A percentile compares a stretch with the other conserved stretches of the same genome.
Conservation (phyloP, 2,329 filamentous ascomycete genomes). For the Fusarium siculi region DNA sequence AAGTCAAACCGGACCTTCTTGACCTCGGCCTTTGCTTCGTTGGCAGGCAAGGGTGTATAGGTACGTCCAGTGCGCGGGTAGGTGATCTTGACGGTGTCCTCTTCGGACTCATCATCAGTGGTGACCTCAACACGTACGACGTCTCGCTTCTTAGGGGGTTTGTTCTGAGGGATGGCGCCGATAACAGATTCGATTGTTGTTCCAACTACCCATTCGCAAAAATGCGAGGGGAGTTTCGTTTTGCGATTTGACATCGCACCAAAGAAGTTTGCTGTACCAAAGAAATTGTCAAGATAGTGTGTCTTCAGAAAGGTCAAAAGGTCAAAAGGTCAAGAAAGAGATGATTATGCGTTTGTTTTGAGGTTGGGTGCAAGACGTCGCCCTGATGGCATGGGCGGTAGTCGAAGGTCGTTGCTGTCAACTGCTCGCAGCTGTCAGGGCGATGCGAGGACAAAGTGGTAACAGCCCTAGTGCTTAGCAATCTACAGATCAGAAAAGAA, state of each 20-base stretch:
- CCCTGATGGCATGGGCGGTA: neutral
- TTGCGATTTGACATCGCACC: slow-evolving; percentile 34
- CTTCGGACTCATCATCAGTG: slow-evolving; percentile 63
- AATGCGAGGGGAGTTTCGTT: slow-evolving; percentile 36
- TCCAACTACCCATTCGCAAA: slow-evolving; percentile 57
- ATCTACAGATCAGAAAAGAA: neutral
- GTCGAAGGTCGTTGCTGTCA: neutral
- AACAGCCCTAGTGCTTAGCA: neutral
- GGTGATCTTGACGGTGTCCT: slow-evolving; percentile 60
- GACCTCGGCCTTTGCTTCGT: slow-evolving; percentile 24
- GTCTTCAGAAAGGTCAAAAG: slow-evolving; percentile 1
- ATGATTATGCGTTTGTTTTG: neutral
- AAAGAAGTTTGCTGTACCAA: slow-evolving; percentile 3
- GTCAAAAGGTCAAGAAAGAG: slow-evolving; percentile 5
- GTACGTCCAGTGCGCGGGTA: slow-evolving; percentile 55
- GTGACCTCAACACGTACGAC: slow-evolving; percentile 56
- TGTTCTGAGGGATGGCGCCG: slow-evolving; percentile 42
- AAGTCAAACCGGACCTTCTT: slow-evolving; percentile 59
- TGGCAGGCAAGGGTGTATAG: neutral
- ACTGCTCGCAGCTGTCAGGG: slow-evolving; percentile 20
- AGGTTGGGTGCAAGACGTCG: neutral
- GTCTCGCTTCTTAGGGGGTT: slow-evolving; percentile 42
- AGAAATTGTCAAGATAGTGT: neutral
- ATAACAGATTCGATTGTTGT: slow-evolving; percentile 49
- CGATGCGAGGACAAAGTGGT: neutral